phyloP scores from a whole-genome alignment of 1,139 yeast species.

The Hansenula anomala region DNA sequence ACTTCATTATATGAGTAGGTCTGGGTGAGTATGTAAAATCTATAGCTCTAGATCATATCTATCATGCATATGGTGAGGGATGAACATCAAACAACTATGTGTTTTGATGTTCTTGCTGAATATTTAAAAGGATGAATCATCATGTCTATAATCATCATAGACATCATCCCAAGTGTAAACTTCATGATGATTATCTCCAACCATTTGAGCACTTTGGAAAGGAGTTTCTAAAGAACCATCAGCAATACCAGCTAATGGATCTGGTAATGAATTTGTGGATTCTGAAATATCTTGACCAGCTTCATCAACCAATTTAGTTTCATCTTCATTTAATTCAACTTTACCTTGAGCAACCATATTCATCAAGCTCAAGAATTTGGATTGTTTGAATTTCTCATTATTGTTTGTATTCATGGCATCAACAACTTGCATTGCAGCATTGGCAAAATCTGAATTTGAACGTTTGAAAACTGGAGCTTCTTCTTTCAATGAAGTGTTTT shows the following conservation, averaged over 20 bases:
- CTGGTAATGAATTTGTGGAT: conserved; percentile 12
- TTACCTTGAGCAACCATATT: conserved; percentile 20
- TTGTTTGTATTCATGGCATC: conserved; percentile 19
- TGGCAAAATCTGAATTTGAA: conserved; percentile 13
- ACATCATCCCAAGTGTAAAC: conserved; percentile 23
- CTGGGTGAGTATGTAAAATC: too few relatives aligned
- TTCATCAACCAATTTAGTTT: conserved; percentile 22
- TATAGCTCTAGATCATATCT: too few relatives aligned
- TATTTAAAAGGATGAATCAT: conserved; percentile 21
- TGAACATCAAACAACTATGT: too few relatives aligned
- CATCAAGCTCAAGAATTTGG: conserved; percentile 25
- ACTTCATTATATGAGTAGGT: too few relatives aligned
- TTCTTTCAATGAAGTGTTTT: conserved; percentile 2
- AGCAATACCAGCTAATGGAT: conserved; percentile 22
- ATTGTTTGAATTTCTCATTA: conserved; percentile 22
- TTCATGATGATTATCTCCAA: conserved; percentile 13
- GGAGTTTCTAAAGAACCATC: conserved; percentile 18
- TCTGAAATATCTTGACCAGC: conserved; percentile 29
- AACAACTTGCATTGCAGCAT: conserved; percentile 24
- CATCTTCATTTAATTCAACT: conserved; percentile 21
- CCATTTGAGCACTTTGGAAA: conserved; percentile 16
- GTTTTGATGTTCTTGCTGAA: too few relatives aligned
- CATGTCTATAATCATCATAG: conserved; percentile 23
- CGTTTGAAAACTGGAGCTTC: conserved; percentile 4
- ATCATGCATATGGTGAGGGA: too few relatives aligned